phyloP scores from a whole-genome alignment of 139 green algal species.

The Coccomyxa sp. region DNA sequence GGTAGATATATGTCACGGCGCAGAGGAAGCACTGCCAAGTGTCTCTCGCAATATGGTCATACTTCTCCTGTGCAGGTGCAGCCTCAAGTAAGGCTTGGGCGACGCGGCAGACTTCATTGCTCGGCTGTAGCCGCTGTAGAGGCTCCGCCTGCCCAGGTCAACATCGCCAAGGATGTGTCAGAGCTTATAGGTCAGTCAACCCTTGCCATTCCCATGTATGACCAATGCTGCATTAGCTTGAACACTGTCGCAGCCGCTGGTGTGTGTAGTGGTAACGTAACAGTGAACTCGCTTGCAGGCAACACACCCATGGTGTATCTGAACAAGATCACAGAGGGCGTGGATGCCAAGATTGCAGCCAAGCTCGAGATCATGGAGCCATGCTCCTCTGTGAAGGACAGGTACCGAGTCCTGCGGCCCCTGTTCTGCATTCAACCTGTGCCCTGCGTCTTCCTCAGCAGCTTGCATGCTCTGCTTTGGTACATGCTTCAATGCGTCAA shows the following conservation, averaged over 20 bases:
- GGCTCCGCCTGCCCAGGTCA: constrained; percentile 23
- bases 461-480: no score
- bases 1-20: no score
- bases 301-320: constrained; percentile 93
- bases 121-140: neutral
- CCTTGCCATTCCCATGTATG: neutral
- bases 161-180: constrained; percentile 70
- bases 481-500: no score
- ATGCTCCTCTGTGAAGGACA: constrained; percentile 77
- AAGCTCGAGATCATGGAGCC: constrained; percentile 92
- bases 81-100: no score
- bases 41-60: no score
- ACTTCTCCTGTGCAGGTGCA: no score
- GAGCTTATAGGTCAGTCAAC: constrained; percentile 66
- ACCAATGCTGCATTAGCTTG: neutral
- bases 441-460: no score
- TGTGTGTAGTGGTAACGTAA: neutral
- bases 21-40: no score
- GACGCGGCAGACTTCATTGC: neutral
- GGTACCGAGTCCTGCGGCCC: constrained; percentile 33
- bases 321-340: constrained; percentile 39
- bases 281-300: constrained; percentile 8
- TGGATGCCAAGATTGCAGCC: constrained; percentile 56
- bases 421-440: no score
- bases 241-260: neutral